Evolutionary conservation across 2,329 filamentous ascomycete species (phyloP).

Genomic region (Phaeophleospora eucalypticola): DNA sequence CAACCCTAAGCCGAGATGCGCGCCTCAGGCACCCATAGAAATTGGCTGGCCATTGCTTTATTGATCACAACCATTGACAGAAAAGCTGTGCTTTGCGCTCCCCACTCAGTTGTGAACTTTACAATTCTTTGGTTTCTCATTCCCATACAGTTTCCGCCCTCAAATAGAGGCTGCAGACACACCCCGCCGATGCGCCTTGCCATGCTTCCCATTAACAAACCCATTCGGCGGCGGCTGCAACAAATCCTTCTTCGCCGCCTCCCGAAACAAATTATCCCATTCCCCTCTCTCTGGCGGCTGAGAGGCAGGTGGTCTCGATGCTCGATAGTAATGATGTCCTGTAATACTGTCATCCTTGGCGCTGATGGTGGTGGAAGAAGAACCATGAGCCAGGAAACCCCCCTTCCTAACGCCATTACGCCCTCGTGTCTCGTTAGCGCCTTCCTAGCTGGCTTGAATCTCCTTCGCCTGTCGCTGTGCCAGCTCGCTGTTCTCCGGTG

Average conservation of each 20-base stretch:
- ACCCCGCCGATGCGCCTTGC: conserved; percentile 6
- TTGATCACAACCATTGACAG: too few species aligned
- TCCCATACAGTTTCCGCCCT: not conserved
- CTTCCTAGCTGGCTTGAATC: conserved; percentile 34
- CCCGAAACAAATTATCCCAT: conserved; percentile 12
- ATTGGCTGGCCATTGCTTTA: too few species aligned
- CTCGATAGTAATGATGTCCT: not conserved
- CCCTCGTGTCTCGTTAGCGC: conserved; percentile 30
- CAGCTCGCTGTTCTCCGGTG: conserved; percentile 47
- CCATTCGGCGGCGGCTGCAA: conserved; percentile 6
- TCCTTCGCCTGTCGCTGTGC: conserved; percentile 47
- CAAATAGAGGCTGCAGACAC: conserved; percentile 2
- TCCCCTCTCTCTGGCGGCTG: conserved; percentile 10
- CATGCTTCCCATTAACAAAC: not conserved
- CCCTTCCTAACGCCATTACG: conserved; percentile 13
- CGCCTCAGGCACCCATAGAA: too few species aligned
- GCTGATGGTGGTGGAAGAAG: conserved; percentile 1
- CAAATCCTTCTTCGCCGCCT: conserved; percentile 14
- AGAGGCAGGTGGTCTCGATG: not conserved
- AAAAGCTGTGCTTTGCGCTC: too few species aligned
- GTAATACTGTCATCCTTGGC: not conserved
- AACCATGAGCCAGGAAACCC: not conserved
- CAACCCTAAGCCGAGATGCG: too few species aligned
- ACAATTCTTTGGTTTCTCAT: not conserved
- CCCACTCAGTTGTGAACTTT: too few species aligned